Base-by-base conservation (phyloP, 352 stramenopile genomes). In the Phytophthora sp. region DNA sequence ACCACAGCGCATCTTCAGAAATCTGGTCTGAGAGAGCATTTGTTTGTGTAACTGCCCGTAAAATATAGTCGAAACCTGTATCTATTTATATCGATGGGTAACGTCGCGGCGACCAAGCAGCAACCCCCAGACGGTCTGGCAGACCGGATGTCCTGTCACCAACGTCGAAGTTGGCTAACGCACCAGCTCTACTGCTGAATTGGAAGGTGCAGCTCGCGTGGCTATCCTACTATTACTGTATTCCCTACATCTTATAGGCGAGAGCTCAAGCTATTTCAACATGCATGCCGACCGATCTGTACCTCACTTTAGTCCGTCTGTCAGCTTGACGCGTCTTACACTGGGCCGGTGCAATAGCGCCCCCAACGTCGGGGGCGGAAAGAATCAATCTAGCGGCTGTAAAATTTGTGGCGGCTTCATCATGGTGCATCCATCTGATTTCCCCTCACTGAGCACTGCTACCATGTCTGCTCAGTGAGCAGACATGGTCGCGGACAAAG, bases 51-150 rank as follows among this genome's bases (percentile, higher is more conserved):
- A 2, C 3, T 29, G 31, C 24, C 39, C 30, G 51, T 69, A 57
- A 51, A 69, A 61, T 64, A 64, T 59, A 63, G 29, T 60, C 21
- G 9, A 36, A 56, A 73, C 65, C 58, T 72, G 64, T 63, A 67
- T n/a, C 20, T 59, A 1, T 50, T 68, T 38, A 64, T 69, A 60
- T 11, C 51, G 35, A 73, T 69, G 15, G 12, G 57, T 30, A 50
- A 27, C 51, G 7, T 16, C 26, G 35, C 23, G 36, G 47, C 23
- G 18, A 50, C 44, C 30, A 57, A 69, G 60, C 33, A 47, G 46
- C 26, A 38, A 15, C 23, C n/a, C n/a, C n/a, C n/a, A n/a, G n/a
- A n/a, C n/a, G n/a, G n/a, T n/a, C n/a, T n/a, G n/a, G n/a, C n/a
- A 38, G 27, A 53, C 44, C 39, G 39, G 39, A 60, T 50, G 36